phyloP scores from a whole-genome alignment of 23 red algal genomes.

The Agarophyton chilense region DNA sequence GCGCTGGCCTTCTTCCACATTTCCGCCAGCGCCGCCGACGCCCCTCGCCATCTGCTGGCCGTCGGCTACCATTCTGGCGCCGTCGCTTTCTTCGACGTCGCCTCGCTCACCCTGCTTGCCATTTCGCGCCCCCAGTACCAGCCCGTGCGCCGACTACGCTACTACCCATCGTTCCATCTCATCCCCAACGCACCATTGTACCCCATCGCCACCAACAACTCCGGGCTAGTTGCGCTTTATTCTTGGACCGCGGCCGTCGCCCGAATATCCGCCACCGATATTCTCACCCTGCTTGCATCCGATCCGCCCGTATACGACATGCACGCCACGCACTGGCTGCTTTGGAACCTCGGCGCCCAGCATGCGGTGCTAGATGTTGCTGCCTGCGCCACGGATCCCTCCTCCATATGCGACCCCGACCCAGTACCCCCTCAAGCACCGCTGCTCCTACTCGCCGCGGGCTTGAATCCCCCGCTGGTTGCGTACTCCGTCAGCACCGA shows the following conservation, averaged over 20 bases:
- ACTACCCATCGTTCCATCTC: constrained; percentile 21
- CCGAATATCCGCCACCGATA: constrained; percentile 36
- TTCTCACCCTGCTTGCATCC: constrained; percentile 13
- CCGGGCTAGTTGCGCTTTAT: constrained; percentile 40
- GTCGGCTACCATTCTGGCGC: constrained; percentile 56
- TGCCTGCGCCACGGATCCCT: constrained; percentile 24
- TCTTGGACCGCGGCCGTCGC: constrained; percentile 48
- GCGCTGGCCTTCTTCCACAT: constrained; percentile 17
- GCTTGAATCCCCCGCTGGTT: constrained; percentile 46
- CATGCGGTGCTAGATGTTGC: constrained; percentile 56
- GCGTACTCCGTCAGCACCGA: constrained; percentile 56
- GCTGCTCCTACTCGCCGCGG: constrained; percentile 48
- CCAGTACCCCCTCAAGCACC: constrained; percentile 25
- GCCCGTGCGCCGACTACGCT: constrained; percentile 61
- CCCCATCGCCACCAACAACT: constrained; percentile 35
- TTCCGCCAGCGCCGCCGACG: background rate
- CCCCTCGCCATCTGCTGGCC: background rate
- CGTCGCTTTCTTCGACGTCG: constrained; percentile 44
- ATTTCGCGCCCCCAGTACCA: constrained; percentile 20
- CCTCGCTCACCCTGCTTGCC: background rate
- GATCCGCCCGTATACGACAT: constrained; percentile 5
- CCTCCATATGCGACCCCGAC: constrained; percentile 61
- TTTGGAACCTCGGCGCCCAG: constrained; percentile 54
- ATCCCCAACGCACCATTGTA: background rate
- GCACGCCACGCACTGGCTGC: constrained; percentile 33